Evolutionary conservation across 208 protist species (phyloP).

Genomic region (Leishmania major): DNA sequence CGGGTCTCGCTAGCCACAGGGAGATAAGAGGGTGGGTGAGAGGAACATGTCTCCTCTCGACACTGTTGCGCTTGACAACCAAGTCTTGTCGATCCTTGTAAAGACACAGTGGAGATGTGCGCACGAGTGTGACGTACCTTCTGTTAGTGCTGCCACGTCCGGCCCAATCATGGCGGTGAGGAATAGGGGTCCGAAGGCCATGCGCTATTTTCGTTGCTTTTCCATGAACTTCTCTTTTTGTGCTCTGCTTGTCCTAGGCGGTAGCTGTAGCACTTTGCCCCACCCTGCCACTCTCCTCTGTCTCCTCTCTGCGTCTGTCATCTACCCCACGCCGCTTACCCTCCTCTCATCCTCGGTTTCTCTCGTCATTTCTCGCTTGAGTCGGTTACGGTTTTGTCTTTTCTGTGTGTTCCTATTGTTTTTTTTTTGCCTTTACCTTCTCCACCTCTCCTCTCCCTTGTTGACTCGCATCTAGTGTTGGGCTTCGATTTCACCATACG

Average conservation of each 20-base stretch:
- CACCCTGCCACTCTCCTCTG: background rate
- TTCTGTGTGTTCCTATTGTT: background rate
- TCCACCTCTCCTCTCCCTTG: background rate
- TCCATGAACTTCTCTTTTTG: slow-evolving; percentile 1
- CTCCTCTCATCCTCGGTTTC: background rate
- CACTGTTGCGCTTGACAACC: background rate
- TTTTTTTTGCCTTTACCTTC: background rate
- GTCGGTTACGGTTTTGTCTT: background rate
- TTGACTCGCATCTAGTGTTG: background rate
- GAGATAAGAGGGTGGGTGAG: background rate
- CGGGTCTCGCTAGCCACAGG: background rate
- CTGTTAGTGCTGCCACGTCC: background rate
- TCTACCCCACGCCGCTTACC: background rate
- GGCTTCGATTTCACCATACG: background rate
- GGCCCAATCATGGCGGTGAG: background rate
- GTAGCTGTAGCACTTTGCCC: background rate
- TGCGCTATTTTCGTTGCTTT: background rate
- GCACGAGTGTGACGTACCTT: background rate
- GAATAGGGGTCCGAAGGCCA: background rate
- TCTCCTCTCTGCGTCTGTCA: background rate
- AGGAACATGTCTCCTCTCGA: background rate
- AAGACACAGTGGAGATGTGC: background rate
- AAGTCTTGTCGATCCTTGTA: background rate
- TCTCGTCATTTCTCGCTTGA: background rate
- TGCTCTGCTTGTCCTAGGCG: background rate